phyloP scores from a whole-genome alignment of 805 yeast species.

The Priceomyces carsonii region DNA sequence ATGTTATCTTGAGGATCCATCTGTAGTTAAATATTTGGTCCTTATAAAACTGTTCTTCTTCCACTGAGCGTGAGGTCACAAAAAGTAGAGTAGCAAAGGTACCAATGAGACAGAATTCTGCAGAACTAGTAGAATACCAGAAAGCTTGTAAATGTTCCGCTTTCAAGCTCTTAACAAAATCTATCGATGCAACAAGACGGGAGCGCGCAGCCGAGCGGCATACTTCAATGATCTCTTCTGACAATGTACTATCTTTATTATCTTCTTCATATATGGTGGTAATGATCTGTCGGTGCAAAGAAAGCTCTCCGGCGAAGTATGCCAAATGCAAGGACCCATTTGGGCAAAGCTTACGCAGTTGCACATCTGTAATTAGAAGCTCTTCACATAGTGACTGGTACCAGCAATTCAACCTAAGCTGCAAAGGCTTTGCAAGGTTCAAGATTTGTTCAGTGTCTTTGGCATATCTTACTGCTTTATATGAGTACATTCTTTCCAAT shows the following conservation, averaged over 20 bases:
- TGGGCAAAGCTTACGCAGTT: slow-evolving; percentile 66
- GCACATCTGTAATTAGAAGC: slow-evolving; percentile 61
- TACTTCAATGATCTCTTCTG: slow-evolving; percentile 45
- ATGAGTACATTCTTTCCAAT: slow-evolving; percentile 68
- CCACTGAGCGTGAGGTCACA: slow-evolving; percentile 61
- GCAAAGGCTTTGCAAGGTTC: slow-evolving; percentile 78
- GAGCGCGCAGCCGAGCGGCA: slow-evolving; percentile 87
- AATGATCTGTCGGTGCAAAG: slow-evolving; percentile 77
- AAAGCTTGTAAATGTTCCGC: slow-evolving; percentile 84
- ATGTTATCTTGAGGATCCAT: slow-evolving; percentile 70
- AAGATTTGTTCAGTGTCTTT: slow-evolving; percentile 67
- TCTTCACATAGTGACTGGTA: slow-evolving; percentile 68
- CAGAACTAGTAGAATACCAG: slow-evolving; percentile 84
- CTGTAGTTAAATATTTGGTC: slow-evolving; percentile 75
- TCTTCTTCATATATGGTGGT: slow-evolving; percentile 47
- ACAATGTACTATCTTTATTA: slow-evolving; percentile 30
- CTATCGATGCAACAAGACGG: slow-evolving; percentile 77
- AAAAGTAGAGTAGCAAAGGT: slow-evolving; percentile 82
- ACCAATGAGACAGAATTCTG: slow-evolving; percentile 80
- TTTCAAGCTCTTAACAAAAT: slow-evolving; percentile 70
- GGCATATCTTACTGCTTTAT: slow-evolving; percentile 58
- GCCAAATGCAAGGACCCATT: slow-evolving; percentile 81
- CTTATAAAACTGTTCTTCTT: slow-evolving; percentile 64
- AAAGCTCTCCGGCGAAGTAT: slow-evolving; percentile 86
- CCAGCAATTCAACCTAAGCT: slow-evolving; percentile 70